Conservation (phyloP, 2,329 filamentous ascomycete species). For the Trichoderma gracile region DNA sequence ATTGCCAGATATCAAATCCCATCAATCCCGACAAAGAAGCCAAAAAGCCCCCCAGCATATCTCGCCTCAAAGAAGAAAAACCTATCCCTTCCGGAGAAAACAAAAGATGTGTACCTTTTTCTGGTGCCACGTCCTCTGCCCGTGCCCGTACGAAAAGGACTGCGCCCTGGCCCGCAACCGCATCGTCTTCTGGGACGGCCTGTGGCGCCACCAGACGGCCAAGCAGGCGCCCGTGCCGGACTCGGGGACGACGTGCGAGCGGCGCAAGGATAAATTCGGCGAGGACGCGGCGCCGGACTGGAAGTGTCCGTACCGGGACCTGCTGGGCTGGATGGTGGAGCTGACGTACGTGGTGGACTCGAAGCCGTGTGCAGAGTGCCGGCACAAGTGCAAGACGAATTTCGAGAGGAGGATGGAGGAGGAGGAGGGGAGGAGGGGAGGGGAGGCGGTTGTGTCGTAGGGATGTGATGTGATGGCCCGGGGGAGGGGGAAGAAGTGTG, state of each 20-base stretch:
- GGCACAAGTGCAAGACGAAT: conserved; percentile 8
- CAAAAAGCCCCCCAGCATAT: too few species aligned
- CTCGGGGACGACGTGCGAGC: conserved; percentile 16
- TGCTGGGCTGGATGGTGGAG: conserved; percentile 16
- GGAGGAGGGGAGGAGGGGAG: background rate
- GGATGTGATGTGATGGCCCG: too few species aligned
- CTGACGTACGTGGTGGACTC: conserved; percentile 17
- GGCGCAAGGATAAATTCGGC: conserved; percentile 3
- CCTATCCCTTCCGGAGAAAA: too few species aligned
- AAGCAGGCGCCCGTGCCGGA: conserved; percentile 19
- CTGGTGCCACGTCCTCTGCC: conserved; percentile 22
- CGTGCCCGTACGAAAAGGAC: conserved; percentile 22
- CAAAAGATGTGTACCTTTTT: conserved; percentile 21
- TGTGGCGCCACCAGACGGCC: conserved; percentile 18
- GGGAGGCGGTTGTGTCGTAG: background rate
- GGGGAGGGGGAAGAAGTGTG: background rate
- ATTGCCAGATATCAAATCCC: background rate
- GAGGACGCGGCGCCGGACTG: conserved; percentile 13
- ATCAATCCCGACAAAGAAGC: background rate
- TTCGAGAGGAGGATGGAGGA: conserved; percentile 20
- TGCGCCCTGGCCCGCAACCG: conserved; percentile 17
- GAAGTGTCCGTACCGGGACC: conserved; percentile 9
- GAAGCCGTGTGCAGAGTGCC: conserved; percentile 11
- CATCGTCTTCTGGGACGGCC: conserved; percentile 15
- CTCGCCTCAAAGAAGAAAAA: too few species aligned